Evolutionary conservation across 2,329 filamentous ascomycete genomes (phyloP).

Genomic region (Rhynchosporium secalis): DNA sequence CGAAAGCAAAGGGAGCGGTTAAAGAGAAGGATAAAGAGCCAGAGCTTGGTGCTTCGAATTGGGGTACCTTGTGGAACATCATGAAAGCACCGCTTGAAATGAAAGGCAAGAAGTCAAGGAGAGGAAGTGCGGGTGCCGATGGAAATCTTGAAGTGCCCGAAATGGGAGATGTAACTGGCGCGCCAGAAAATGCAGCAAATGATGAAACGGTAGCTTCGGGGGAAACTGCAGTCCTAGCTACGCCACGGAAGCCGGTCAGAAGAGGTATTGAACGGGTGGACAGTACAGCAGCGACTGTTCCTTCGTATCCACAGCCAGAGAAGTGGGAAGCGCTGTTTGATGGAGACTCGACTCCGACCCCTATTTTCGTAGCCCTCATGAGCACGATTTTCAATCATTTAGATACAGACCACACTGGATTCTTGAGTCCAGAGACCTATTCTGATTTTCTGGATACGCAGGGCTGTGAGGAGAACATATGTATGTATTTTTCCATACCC

Average conservation of each 20-base stretch:
- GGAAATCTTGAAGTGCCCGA: neutral
- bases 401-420: slow-evolving; percentile 30
- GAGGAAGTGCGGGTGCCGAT: slow-evolving; percentile 2
- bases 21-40: slow-evolving; percentile 1
- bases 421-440: slow-evolving; percentile 31
- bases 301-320: slow-evolving; percentile 26
- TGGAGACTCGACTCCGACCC: slow-evolving; percentile 23
- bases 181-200: neutral
- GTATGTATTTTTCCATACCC: slow-evolving; percentile 23
- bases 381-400: slow-evolving; percentile 32
- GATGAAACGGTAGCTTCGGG: neutral
- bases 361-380: slow-evolving; percentile 33
- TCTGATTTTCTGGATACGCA: slow-evolving; percentile 31
- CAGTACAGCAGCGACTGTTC: slow-evolving; percentile 8
- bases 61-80: slow-evolving; percentile 33
- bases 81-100: slow-evolving; percentile 32
- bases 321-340: slow-evolving; percentile 33
- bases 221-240: slow-evolving; percentile 16
- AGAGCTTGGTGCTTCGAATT: slow-evolving; percentile 32
- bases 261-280: slow-evolving; percentile 37
- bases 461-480: slow-evolving; percentile 30
- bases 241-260: slow-evolving; percentile 19
- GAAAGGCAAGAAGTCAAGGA: slow-evolving; percentile 15
- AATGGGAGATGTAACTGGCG: neutral
- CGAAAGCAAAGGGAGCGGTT: neutral